phyloP scores from a whole-genome alignment of 805 yeast genomes.

The Metschnikowia koreensis region DNA sequence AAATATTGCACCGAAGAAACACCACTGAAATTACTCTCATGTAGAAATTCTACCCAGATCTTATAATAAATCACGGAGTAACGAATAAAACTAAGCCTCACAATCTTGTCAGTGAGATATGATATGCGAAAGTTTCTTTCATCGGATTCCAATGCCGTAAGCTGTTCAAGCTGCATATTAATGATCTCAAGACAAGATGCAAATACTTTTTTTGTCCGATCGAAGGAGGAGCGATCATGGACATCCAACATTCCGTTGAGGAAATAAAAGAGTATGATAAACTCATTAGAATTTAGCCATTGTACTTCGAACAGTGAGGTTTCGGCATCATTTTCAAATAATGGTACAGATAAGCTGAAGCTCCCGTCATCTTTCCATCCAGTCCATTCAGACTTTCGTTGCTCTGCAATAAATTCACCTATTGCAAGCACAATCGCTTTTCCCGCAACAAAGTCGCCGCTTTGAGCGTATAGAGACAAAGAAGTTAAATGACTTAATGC shows the following conservation, averaged over 20 bases:
- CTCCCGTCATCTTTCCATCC: conserved; percentile 33
- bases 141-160: conserved; percentile 1
- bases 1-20: conserved; percentile 30
- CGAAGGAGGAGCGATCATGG: conserved; percentile 32
- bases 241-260: conserved; percentile 42
- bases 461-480: conserved; percentile 26
- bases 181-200: conserved; percentile 27
- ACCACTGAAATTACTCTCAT: conserved; percentile 21
- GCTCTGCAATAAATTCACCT: conserved; percentile 15
- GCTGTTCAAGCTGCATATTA: conserved; percentile 10
- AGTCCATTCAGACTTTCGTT: conserved; percentile 22
- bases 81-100: conserved; percentile 30
- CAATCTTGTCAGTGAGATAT: conserved; percentile 12
- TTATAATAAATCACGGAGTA: conserved; percentile 31
- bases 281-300: conserved; percentile 47
- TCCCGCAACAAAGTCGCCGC: conserved; percentile 23
- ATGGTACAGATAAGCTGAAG: conserved; percentile 2
- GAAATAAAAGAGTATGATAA: conserved; percentile 39
- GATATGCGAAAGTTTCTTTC: conserved; percentile 7
- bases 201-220: conserved; percentile 37
- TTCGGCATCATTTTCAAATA: neutral
- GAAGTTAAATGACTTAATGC: conserved; percentile 30
- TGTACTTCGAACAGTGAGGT: conserved; percentile 24
- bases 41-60: conserved; percentile 35
- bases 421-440: conserved; percentile 23